Percentiles rank a stretch among this genome's conserved stretches.
These are phyloP conservation scores for Citrullus amarus DNA, from an alignment of 306 rosid species.

Conservation along the genomic window DNA sequence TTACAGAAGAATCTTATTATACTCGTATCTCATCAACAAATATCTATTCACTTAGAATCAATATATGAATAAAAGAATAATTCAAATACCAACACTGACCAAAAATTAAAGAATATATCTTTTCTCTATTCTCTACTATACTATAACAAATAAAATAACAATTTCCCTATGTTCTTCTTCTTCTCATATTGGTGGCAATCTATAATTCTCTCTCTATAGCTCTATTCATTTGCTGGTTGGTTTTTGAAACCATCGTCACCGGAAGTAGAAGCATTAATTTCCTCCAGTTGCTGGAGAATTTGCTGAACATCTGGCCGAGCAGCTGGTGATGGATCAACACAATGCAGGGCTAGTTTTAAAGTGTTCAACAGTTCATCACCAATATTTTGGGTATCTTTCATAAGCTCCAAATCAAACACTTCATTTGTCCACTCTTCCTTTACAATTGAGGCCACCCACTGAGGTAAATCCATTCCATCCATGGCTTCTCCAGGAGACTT, in stretches of 20 bases:
- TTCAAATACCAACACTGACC: not conserved
- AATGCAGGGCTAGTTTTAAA: slow-evolving; percentile 79
- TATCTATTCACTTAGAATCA: not conserved
- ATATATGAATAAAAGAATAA: slow-evolving; percentile 5
- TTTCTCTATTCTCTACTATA: not conserved
- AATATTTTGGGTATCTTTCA: slow-evolving; percentile 60
- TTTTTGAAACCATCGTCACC: slow-evolving; percentile 41
- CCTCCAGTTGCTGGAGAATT: slow-evolving; percentile 72
- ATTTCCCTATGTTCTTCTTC: not conserved
- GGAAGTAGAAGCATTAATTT: slow-evolving; percentile 46
- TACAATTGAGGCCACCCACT: slow-evolving; percentile 95
- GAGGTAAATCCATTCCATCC: slow-evolving; percentile 88
- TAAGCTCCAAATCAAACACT: slow-evolving; percentile 78
- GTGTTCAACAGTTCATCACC: slow-evolving; percentile 82
- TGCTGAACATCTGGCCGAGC: slow-evolving; percentile 68
- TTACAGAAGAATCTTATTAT: not conserved
- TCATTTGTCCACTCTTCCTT: slow-evolving; percentile 98
- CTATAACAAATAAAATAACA: not conserved
- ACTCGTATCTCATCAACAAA: not conserved
- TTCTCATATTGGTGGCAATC: not conserved
- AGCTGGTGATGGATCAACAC: slow-evolving; percentile 96
- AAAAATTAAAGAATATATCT: slow-evolving; percentile 1
- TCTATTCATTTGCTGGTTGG: slow-evolving; percentile 34
- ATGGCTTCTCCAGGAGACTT: slow-evolving; percentile 78
- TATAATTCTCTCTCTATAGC: not conserved